Base-by-base conservation (phyloP, 805 yeast genomes). In the Yamadazyma nakazawae region DNA sequence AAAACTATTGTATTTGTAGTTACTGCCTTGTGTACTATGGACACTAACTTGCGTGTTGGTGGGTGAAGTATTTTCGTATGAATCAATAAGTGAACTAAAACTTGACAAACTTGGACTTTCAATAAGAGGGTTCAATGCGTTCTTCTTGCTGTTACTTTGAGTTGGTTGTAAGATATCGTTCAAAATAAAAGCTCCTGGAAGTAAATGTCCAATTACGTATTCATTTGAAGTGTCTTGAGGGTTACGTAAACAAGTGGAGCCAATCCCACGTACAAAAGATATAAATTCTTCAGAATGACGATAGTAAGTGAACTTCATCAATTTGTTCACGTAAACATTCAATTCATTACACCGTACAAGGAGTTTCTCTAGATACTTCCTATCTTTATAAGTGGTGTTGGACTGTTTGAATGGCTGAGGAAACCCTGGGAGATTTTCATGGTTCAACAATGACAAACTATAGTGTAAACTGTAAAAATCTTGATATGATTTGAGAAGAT, bases 381-480 rank as follows among this genome's bases (percentile, higher is more conserved):
- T 50, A 18, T 54, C 54, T 16, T 50, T 47, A 44, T 42, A 26
- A 13, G 41, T 37, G 2, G 49, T 34, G 34, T 8, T 16, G 3
- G 19, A 16, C 16, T 34, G 37, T 10, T 57, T 51, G 14, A 60
- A 50, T 14, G 72, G 72, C 32, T 57, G 56, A 0, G 74, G 74
- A 17, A 67, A 53, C 37, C 54, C 56, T 3, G 72, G 71, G 25
- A 68, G 54, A 31, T 42, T 51, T 13, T 46, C 39, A 11, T 18
- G 35, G 21, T 50, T 43, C 34, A 50, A 43, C 31, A 36, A 46
- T 9, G 42, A 34, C 24, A 65, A 47, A 1, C 42, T 37, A 9
- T 54, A 32, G 46, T 69, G 73, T 36, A 72, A 54, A 26, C 63
- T 52, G 52, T 67, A 68, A 40, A 72, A 68, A 35, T 70, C 72